A percentile compares a stretch with the other conserved stretches of the same genome.
Conservation (phyloP, 2,329 filamentous ascomycete genomes). For the Thermochaetoides dissita region DNA sequence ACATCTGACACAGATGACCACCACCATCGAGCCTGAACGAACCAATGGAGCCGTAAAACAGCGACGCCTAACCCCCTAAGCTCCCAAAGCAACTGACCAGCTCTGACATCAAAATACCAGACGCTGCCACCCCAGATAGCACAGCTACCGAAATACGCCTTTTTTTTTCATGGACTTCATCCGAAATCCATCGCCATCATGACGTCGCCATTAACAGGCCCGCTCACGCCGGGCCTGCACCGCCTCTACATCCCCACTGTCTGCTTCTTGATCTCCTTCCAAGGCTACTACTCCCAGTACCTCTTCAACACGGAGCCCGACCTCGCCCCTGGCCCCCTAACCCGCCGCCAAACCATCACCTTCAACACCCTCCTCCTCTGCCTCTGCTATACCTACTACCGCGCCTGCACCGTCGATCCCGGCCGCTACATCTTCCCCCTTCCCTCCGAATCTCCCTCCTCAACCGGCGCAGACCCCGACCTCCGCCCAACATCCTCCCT, state of each 20-base stretch:
- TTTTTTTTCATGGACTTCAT: too few species aligned
- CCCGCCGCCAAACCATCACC: slow-evolving; percentile 37
- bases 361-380: slow-evolving; percentile 54
- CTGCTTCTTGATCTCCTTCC: slow-evolving; percentile 50
- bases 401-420: slow-evolving; percentile 42
- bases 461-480: slow-evolving; percentile 8
- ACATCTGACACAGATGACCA: too few species aligned
- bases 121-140: too few species aligned
- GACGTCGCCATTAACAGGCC: slow-evolving; percentile 18
- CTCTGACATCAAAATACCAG: too few species aligned
- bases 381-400: slow-evolving; percentile 58
- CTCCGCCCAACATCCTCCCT: slow-evolving; percentile 1
- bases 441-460: slow-evolving; percentile 13
- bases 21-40: too few species aligned
- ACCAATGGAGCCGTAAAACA: too few species aligned
- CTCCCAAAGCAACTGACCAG: too few species aligned
- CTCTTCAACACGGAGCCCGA: slow-evolving; percentile 48
- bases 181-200: slow-evolving; percentile 2
- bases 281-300: slow-evolving; percentile 59
- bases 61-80: too few species aligned
- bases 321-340: slow-evolving; percentile 47
- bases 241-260: slow-evolving; percentile 55
- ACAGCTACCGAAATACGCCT: too few species aligned
- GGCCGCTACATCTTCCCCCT: slow-evolving; percentile 36
- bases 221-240: slow-evolving; percentile 30